These are phyloP conservation scores for Hypoxylon cercidicola DNA, from an alignment of 495 filamentous ascomycete species.

Conservation along the genomic window DNA sequence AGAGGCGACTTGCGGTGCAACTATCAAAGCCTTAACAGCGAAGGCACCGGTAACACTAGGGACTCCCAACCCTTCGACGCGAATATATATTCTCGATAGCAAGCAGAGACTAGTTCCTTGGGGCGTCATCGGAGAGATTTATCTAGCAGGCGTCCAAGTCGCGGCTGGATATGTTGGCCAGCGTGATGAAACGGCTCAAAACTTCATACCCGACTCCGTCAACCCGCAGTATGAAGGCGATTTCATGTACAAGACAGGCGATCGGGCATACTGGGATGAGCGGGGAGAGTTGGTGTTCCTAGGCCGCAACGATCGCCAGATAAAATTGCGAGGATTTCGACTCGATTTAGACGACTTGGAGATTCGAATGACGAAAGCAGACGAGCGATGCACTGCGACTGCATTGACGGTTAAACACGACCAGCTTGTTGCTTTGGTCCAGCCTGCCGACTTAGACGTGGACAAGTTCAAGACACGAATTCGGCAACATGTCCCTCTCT, in stretches of 20 bases:
- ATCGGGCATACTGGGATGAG: background rate
- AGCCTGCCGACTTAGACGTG: background rate
- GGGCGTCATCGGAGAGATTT: background rate
- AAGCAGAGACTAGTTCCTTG: background rate
- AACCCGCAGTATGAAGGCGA: background rate
- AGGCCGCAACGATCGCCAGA: background rate
- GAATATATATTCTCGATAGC: background rate
- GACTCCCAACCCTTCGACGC: background rate
- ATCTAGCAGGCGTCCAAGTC: background rate
- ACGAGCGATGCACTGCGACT: background rate
- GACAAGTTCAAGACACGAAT: background rate
- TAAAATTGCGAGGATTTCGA: background rate
- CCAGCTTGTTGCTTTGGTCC: background rate
- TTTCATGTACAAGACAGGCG: background rate
- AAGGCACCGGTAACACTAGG: constrained; percentile 45
- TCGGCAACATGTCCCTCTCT: background rate
- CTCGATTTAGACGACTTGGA: background rate
- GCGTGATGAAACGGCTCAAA: background rate
- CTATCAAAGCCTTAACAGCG: constrained; percentile 33
- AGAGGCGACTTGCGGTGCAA: constrained; percentile 47
- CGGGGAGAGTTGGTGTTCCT: background rate
- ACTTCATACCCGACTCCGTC: background rate
- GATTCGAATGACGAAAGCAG: background rate
- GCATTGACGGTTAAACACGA: background rate
- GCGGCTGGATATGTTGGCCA: background rate